Percentiles rank a stretch among this genome's conserved stretches.
phyloP scores from a whole-genome alignment of 345 rosid species.

The Excoecaria agallocha region DNA sequence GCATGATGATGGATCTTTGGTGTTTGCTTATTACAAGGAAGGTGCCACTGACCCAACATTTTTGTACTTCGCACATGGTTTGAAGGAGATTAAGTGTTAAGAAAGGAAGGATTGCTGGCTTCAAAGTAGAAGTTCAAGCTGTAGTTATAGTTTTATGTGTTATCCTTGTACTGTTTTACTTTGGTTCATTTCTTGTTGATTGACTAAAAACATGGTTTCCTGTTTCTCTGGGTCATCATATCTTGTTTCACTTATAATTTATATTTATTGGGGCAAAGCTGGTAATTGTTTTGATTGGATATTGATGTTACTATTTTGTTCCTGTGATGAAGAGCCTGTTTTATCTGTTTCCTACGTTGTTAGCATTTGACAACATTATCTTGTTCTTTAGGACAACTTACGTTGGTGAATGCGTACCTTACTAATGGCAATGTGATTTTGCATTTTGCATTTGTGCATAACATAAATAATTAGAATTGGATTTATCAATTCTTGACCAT shows the following conservation, averaged over 20 bases:
- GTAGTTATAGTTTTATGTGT: slow-evolving; percentile 9
- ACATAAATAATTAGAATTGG: too few species aligned
- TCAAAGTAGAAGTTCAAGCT: slow-evolving; percentile 1
- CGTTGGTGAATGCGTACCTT: too few species aligned
- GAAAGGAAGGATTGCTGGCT: slow-evolving; percentile 10
- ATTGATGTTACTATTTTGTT: background rate
- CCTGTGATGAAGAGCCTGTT: too few species aligned
- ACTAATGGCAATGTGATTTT: too few species aligned
- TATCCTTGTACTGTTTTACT: background rate
- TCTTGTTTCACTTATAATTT: slow-evolving; percentile 4
- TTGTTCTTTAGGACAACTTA: too few species aligned
- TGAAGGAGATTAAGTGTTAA: slow-evolving; percentile 96
- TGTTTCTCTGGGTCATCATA: background rate
- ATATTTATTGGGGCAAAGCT: background rate
- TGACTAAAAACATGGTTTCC: background rate
- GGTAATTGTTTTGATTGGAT: background rate
- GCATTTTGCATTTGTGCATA: too few species aligned
- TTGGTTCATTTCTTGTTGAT: background rate
- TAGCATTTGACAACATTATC: too few species aligned
- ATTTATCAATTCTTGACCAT: too few species aligned
- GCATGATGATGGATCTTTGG: slow-evolving; percentile 67
- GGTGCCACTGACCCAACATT: slow-evolving; percentile 93
- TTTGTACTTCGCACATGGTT: slow-evolving; percentile 72
- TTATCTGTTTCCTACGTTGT: too few species aligned
- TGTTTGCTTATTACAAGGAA: slow-evolving; percentile 94